Base-by-base conservation (phyloP, 1,284 basidiomycete species). In the Psilocybe mexicana region DNA sequence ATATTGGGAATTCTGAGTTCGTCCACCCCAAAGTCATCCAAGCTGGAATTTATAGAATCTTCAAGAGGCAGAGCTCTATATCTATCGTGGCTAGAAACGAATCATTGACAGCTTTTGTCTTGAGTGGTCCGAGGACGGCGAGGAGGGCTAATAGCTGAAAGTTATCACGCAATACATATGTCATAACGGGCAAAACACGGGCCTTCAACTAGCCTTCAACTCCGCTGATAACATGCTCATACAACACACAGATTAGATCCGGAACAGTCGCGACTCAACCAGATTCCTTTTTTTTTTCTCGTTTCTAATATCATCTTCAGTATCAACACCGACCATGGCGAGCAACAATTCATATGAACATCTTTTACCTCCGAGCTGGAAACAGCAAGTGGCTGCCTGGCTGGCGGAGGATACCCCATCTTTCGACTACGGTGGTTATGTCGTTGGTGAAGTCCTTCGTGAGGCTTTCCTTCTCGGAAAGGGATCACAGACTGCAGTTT, bases 351-450 rank as follows among this genome's bases (percentile, higher is more conserved):
- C 78, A 12, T 87, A 81, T 63, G 83, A 83, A 57, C 82, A 97
- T 72, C 80, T 97, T 12, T 81, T 98, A 10, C 94, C 96, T 44
- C 92, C 93, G 0, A 93, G 87, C 67, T 97, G 96, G 96, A 95
- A 90, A 71, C 68, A 82, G 1, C 87, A 92, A 65, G 84, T 99
- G 53, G 76, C 83, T 1, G 76, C 74, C 14, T 99, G 96, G 97
- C 85, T 97, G 18, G 84, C 86, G 12, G 96, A 99, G 74, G 96
- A 99, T 72, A 93, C 91, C 0, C 97, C 96, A 1, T 95, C 93
- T 0, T 98, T 98, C 68, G 96, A 99, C 75, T 98, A 94, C 71
- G 96, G 92, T 38, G 97, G 97, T 2, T 98, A 92, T 70, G 95
- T 99, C 36, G 97, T 99, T 11, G 97, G 97, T 18, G 96, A 98